phyloP scores from a whole-genome alignment of 2,329 filamentous ascomycete genomes.

The Calonectria hawksworthii region DNA sequence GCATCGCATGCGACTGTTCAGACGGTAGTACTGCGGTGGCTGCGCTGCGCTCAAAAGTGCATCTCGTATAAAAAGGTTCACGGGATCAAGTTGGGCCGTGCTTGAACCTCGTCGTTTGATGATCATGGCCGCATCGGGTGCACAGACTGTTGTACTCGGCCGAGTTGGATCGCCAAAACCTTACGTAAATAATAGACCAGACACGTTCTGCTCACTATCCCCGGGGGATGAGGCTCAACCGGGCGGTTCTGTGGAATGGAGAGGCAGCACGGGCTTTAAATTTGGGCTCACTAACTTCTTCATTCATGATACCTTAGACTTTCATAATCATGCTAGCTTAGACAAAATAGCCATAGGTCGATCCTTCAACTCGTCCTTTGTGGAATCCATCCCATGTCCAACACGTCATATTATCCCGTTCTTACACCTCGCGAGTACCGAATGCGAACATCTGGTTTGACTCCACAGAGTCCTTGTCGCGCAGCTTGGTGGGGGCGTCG shows the following conservation, averaged over 20 bases:
- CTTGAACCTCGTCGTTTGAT: background rate
- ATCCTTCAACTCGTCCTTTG: background rate
- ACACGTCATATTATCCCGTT: background rate
- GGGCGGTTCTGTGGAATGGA: background rate
- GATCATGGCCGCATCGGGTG: background rate
- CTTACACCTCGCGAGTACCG: background rate
- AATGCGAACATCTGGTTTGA: slow-evolving; percentile 10
- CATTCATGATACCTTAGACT: background rate
- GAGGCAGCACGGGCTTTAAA: background rate
- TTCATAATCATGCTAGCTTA: background rate
- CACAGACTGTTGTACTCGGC: background rate
- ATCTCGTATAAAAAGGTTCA: slow-evolving; percentile 1
- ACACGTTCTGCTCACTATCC: too few species aligned
- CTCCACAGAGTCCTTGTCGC: background rate
- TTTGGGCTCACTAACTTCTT: background rate
- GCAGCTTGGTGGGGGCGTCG: background rate
- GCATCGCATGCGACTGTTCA: slow-evolving; percentile 23
- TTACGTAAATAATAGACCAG: background rate
- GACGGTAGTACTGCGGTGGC: slow-evolving; percentile 4
- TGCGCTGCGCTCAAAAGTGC: background rate
- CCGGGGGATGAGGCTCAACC: too few species aligned
- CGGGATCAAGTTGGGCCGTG: background rate
- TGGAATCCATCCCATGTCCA: background rate
- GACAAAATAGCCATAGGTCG: background rate
- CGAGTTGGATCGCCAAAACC: background rate